Percentiles rank a stretch among this genome's conserved stretches.
phyloP scores from a whole-genome alignment of 2,329 filamentous ascomycete genomes.

The Fusarium abutilonis region DNA sequence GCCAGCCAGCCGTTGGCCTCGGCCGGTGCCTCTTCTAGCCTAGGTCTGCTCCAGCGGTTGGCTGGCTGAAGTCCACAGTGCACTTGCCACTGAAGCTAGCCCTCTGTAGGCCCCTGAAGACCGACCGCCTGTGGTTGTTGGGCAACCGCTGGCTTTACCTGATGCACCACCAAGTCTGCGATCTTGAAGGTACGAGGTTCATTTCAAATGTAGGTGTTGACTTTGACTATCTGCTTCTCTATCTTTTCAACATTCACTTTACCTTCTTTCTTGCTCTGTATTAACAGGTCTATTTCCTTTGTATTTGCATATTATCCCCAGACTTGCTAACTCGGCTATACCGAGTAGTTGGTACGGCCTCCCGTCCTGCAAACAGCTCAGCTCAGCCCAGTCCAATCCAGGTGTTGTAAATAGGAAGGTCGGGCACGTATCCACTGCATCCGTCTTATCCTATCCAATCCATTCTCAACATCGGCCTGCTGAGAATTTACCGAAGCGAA shows the following conservation, averaged over 20 bases:
- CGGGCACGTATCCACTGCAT: conserved; percentile 40
- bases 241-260: neutral
- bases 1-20: conserved; percentile 6
- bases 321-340: neutral
- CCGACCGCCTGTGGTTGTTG: conserved; percentile 17
- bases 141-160: conserved; percentile 20
- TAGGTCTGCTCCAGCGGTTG: conserved; percentile 37
- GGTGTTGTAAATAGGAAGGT: conserved; percentile 40
- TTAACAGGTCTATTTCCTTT: neutral
- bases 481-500: conserved; percentile 42
- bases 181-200: conserved; percentile 17
- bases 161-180: conserved; percentile 18
- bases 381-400: conserved; percentile 14
- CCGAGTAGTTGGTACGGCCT: neutral
- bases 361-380: conserved; percentile 22
- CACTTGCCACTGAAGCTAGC: conserved; percentile 15
- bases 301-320: no score
- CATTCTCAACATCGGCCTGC: conserved; percentile 26
- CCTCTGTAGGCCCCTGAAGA: conserved; percentile 32
- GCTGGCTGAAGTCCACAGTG: conserved; percentile 25
- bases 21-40: conserved; percentile 33
- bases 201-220: neutral
- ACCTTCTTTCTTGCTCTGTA: neutral
- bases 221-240: conserved; percentile 2
- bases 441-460: conserved; percentile 38